phyloP scores from a whole-genome alignment of 2,329 filamentous ascomycete species.

The Aulographum hederae region DNA sequence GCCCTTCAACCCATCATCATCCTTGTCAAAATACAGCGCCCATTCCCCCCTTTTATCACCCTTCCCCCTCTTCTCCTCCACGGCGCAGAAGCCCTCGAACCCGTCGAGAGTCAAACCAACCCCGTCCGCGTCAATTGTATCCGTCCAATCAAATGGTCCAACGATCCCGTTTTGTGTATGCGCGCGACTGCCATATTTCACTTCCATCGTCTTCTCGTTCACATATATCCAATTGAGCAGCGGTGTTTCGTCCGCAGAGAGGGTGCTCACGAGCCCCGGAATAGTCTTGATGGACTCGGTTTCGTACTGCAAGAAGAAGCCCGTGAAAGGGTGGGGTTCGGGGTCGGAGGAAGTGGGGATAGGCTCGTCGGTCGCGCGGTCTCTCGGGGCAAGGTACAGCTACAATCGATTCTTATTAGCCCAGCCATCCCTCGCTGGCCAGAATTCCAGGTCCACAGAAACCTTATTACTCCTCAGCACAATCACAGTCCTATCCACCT shows the following conservation, averaged over 20 bases:
- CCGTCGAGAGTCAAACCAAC: slow-evolving; percentile 33
- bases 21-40: slow-evolving; percentile 32
- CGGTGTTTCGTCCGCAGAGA: slow-evolving; percentile 35
- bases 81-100: slow-evolving; percentile 37
- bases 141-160: slow-evolving; percentile 72
- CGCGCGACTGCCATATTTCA: slow-evolving; percentile 48
- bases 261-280: slow-evolving; percentile 31
- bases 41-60: too few species aligned
- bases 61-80: slow-evolving; percentile 24
- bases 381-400: too few species aligned
- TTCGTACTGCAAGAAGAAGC: slow-evolving; percentile 32
- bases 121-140: too few species aligned
- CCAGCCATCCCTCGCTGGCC: too few species aligned
- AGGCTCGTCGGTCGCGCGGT: too few species aligned
- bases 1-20: slow-evolving; percentile 26
- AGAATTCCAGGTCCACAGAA: too few species aligned
- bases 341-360: too few species aligned
- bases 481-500: slow-evolving; percentile 24
- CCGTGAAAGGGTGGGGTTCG: slow-evolving; percentile 33
- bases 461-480: slow-evolving; percentile 27
- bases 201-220: slow-evolving; percentile 40
- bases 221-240: slow-evolving; percentile 53
- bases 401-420: too few species aligned
- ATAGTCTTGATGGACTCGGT: too few species aligned
- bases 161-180: slow-evolving; percentile 55